A percentile compares a stretch with the other conserved stretches of the same genome.
These are phyloP conservation scores for Solanum bukasovii DNA, from an alignment of 257 asterid species.

Conservation along the genomic window DNA sequence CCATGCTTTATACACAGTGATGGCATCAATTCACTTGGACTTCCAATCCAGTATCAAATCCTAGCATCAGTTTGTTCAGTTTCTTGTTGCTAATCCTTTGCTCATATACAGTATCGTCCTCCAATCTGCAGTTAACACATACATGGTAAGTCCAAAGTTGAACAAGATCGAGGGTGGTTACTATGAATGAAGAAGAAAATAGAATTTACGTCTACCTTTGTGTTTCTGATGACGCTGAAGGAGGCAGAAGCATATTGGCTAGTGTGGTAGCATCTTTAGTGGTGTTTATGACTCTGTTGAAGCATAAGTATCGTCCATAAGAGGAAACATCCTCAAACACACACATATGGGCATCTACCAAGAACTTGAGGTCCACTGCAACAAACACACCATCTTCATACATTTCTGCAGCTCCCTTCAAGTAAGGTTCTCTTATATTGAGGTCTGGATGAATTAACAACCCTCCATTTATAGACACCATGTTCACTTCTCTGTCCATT, in stretches of 20 bases:
- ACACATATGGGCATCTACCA: conserved; percentile 76
- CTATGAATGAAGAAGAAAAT: neutral
- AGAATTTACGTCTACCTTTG: neutral
- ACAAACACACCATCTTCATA: conserved; percentile 73
- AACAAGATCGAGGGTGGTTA: neutral
- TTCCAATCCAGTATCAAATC: conserved; percentile 28
- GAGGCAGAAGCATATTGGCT: conserved; percentile 36
- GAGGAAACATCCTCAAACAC: conserved; percentile 75
- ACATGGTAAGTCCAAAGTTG: neutral
- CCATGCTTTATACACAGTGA: neutral
- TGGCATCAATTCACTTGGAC: neutral
- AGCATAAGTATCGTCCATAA: conserved; percentile 79
- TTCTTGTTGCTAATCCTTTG: conserved; percentile 77
- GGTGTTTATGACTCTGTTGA: conserved; percentile 46
- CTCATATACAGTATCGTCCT: conserved; percentile 33
- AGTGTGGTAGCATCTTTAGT: conserved; percentile 48
- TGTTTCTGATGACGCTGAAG: conserved; percentile 9
- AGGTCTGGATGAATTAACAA: conserved; percentile 49
- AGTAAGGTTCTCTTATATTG: conserved; percentile 63
- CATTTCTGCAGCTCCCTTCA: conserved; percentile 88
- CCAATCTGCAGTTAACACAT: conserved; percentile 28
- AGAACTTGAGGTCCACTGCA: conserved; percentile 65
- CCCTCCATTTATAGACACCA: conserved; percentile 77
- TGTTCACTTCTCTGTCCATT: conserved; percentile 84
- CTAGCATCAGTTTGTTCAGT: conserved; percentile 65